phyloP scores from a whole-genome alignment of 345 rosid genomes.

The Lepidium sativum region DNA sequence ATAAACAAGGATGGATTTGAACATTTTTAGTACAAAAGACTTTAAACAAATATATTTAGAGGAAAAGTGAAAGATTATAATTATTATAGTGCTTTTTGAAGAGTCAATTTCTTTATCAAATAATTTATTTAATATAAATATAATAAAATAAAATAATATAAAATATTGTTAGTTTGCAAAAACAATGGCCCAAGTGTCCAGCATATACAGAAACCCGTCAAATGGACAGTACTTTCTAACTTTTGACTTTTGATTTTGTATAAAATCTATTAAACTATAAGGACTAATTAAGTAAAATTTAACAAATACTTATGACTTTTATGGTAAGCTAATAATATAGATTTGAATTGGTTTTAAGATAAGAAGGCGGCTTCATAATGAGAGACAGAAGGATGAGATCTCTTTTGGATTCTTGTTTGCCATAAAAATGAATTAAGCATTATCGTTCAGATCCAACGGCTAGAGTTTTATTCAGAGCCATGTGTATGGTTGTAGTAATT shows the following conservation, averaged over 20 bases:
- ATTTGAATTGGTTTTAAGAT: not conserved
- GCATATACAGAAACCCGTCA: too few species aligned
- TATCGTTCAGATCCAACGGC: slow-evolving; percentile 2
- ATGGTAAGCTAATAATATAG: not conserved
- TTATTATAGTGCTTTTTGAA: too few species aligned
- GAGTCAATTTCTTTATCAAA: too few species aligned
- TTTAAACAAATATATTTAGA: too few species aligned
- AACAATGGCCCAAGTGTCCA: too few species aligned
- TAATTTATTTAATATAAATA: too few species aligned
- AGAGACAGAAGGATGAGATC: slow-evolving; percentile 8
- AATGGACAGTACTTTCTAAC: too few species aligned
- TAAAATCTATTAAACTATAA: not conserved
- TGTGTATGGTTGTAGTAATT: not conserved
- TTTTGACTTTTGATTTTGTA: slow-evolving; percentile 6
- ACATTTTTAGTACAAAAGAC: too few species aligned
- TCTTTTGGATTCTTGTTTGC: slow-evolving; percentile 13
- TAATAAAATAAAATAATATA: too few species aligned
- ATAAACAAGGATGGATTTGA: too few species aligned
- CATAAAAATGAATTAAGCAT: not conserved
- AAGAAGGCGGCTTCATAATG: slow-evolving; percentile 20
- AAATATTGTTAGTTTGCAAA: too few species aligned
- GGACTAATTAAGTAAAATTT: not conserved
- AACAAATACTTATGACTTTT: not conserved
- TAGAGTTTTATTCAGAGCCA: not conserved
- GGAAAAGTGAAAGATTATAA: too few species aligned